A percentile compares a stretch with the other conserved stretches of the same genome.
Conservation (phyloP, 805 yeast species). For the Kodamaea kakaduensis region DNA sequence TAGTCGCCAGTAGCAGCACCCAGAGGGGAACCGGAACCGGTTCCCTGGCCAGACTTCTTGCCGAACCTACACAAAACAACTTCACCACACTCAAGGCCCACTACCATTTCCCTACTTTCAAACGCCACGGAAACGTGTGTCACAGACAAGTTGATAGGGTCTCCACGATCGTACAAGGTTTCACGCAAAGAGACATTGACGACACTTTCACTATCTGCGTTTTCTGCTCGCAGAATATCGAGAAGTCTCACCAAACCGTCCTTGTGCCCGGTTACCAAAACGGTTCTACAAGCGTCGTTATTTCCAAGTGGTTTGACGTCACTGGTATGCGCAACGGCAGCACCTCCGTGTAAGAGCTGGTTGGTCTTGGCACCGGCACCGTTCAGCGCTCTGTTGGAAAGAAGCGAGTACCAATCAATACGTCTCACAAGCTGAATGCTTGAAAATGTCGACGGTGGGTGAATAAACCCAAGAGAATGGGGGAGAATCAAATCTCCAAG, state of each 20-base stretch:
- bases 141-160: constrained; percentile 43
- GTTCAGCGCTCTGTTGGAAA: constrained; percentile 32
- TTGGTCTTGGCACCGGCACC: constrained; percentile 41
- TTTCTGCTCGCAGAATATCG: constrained; percentile 78
- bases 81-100: constrained; percentile 65
- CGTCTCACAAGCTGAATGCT: constrained; percentile 51
- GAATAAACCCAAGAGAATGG: constrained; percentile 71
- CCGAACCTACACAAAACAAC: constrained; percentile 73
- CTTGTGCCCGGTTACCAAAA: constrained; percentile 79
- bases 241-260: constrained; percentile 80
- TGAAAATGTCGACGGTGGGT: constrained; percentile 63
- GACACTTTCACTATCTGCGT: constrained; percentile 24
- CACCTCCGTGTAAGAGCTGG: constrained; percentile 73
- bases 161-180: constrained; percentile 26
- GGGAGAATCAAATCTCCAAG: constrained; percentile 56
- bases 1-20: constrained; percentile 27
- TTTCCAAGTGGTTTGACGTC: constrained; percentile 29
- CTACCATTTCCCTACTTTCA: constrained; percentile 70
- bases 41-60: constrained; percentile 31
- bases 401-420: constrained; percentile 76
- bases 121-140: constrained; percentile 68
- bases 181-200: constrained; percentile 33
- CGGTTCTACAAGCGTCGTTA: constrained; percentile 40
- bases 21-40: constrained; percentile 11
- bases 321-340: constrained; percentile 45